A percentile compares a stretch with the other conserved stretches of the same genome.
These are phyloP conservation scores for Paecilomyces sp. DNA, from an alignment of 2,329 filamentous ascomycete species.

Conservation along the genomic window DNA sequence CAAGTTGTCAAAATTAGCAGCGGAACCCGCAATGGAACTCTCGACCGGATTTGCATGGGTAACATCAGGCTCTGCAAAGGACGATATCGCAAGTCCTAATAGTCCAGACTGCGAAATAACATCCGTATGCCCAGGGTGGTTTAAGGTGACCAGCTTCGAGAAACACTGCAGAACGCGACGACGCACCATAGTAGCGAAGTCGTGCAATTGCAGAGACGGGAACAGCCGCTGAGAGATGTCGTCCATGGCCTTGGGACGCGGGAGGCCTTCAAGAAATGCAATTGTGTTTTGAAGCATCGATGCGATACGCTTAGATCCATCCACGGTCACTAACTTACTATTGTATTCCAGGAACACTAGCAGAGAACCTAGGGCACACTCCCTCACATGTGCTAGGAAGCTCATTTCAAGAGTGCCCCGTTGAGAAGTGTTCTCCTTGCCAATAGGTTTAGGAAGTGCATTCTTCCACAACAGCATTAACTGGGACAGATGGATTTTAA, in stretches of 20 bases:
- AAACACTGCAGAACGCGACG: constrained; percentile 92
- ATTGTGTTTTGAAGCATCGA: constrained; percentile 94
- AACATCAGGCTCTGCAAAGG: constrained; percentile 84
- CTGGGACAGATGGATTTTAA: constrained; percentile 96
- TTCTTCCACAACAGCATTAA: constrained; percentile 95
- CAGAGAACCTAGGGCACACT: constrained; percentile 87
- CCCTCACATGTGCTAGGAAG: constrained; percentile 87
- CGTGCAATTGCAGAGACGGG: constrained; percentile 78
- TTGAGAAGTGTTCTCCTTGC: constrained; percentile 80
- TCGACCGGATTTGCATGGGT: constrained; percentile 68
- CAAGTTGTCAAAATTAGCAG: constrained; percentile 82
- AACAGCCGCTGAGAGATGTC: constrained; percentile 78
- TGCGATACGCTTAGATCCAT: constrained; percentile 87
- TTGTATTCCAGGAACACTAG: constrained; percentile 92
- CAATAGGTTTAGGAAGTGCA: constrained; percentile 86
- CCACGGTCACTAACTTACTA: constrained; percentile 79
- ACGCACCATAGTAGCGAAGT: constrained; percentile 88
- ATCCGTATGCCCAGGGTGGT: constrained; percentile 76
- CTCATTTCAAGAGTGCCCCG: constrained; percentile 81
- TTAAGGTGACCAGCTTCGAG: constrained; percentile 80
- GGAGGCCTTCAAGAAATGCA: constrained; percentile 77
- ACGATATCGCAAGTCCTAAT: constrained; percentile 77
- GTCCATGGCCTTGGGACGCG: constrained; percentile 74
- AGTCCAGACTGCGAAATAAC: constrained; percentile 85
- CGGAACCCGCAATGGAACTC: constrained; percentile 82